These are phyloP conservation scores for Periglandula ipomoeae DNA, from an alignment of 2,329 filamentous ascomycete genomes.

Conservation along the genomic window DNA sequence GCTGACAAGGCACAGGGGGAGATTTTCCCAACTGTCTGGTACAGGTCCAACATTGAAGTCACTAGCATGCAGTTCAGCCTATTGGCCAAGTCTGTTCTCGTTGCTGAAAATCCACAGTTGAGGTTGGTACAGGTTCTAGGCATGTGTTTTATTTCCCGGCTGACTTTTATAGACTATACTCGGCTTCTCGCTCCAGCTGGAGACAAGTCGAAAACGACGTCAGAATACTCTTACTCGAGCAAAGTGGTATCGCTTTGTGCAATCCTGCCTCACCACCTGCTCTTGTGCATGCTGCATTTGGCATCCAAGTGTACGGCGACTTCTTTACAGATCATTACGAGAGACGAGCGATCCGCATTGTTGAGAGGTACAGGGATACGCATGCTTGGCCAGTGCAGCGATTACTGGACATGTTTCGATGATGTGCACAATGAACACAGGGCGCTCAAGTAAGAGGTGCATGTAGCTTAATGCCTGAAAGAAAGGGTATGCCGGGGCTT, in stretches of 20 bases:
- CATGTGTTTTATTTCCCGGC: neutral
- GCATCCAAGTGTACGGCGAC: constrained; percentile 32
- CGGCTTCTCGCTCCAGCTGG: constrained; percentile 21
- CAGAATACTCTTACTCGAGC: constrained; percentile 26
- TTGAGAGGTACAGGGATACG: constrained; percentile 35
- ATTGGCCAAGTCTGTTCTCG: constrained; percentile 29
- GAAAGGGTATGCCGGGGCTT: too few relatives aligned
- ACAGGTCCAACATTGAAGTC: constrained; percentile 28
- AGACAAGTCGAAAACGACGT: constrained; percentile 29
- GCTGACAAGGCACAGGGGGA: constrained; percentile 28
- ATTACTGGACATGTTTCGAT: constrained; percentile 26
- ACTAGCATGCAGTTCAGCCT: constrained; percentile 31
- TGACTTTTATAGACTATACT: constrained; percentile 1
- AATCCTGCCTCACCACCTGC: constrained; percentile 28
- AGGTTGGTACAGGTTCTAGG: constrained; percentile 16
- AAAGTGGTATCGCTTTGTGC: constrained; percentile 31
- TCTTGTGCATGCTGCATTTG: constrained; percentile 28
- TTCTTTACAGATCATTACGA: constrained; percentile 32
- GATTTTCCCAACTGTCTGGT: constrained; percentile 32
- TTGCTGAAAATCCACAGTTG: constrained; percentile 29
- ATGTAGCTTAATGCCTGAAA: too few relatives aligned
- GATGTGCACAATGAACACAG: neutral
- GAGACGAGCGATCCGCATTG: constrained; percentile 24
- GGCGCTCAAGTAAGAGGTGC: too few relatives aligned
- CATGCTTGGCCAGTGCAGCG: constrained; percentile 30